These are phyloP conservation scores for Saccharomycopsis guyanensis DNA, from an alignment of 805 yeast genomes.

Conservation along the genomic window DNA sequence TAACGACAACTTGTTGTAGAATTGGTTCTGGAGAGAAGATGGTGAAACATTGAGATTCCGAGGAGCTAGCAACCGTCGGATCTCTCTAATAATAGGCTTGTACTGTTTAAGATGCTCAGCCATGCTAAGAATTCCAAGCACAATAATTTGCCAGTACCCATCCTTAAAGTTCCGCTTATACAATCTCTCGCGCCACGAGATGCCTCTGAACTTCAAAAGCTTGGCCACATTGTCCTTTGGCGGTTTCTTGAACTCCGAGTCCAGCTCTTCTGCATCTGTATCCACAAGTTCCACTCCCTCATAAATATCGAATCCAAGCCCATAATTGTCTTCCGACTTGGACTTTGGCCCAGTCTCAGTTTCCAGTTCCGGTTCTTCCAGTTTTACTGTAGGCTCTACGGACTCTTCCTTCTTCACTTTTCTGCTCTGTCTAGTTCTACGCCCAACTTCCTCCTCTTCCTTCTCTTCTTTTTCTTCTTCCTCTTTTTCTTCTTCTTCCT, in stretches of 20 bases:
- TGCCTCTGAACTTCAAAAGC: constrained; percentile 47
- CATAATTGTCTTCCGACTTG: constrained; percentile 16
- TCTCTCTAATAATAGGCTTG: constrained; percentile 39
- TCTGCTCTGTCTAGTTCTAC: too few species aligned
- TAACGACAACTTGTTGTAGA: constrained; percentile 43
- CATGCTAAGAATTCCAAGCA: constrained; percentile 63
- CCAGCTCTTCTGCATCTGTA: constrained; percentile 18
- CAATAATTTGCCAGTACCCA: constrained; percentile 77
- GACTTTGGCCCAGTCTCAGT: not conserved
- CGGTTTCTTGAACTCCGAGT: not conserved
- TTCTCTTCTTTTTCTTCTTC: constrained; percentile 7
- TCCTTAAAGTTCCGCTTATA: constrained; percentile 68
- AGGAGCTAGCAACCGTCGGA: constrained; percentile 54
- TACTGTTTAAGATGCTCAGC: constrained; percentile 53
- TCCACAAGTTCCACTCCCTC: constrained; percentile 25
- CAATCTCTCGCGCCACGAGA: constrained; percentile 72
- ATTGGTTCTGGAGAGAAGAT: constrained; percentile 42
- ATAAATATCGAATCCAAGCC: constrained; percentile 22
- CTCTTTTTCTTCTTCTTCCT: constrained; percentile 8
- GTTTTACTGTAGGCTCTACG: constrained; percentile 5
- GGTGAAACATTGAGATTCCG: constrained; percentile 41
- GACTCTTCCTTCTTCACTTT: not conserved
- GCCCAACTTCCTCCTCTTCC: constrained; percentile 24
- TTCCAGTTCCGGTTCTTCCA: not conserved
- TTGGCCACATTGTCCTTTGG: constrained; percentile 27